Evolutionary conservation across 73 alveolate genomes (phyloP).

Genomic region (Blepharisma japonicum): DNA sequence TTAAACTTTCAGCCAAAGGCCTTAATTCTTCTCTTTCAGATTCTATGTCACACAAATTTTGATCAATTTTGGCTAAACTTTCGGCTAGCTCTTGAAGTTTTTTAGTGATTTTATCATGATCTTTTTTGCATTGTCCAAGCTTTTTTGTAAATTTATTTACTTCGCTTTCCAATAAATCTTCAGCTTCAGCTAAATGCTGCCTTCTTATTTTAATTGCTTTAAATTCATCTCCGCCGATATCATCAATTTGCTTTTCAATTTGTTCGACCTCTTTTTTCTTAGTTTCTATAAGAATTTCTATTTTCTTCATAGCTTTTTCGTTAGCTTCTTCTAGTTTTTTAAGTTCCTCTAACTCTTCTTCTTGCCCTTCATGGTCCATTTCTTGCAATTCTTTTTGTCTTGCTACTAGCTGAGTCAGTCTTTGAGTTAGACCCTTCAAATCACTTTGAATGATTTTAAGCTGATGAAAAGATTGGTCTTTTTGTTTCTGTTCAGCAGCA

Average conservation of each 20-base stretch:
- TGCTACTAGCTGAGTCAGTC: slow-evolving; percentile 53
- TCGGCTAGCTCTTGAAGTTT: slow-evolving; percentile 49
- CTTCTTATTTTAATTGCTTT: slow-evolving; percentile 35
- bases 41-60: not conserved
- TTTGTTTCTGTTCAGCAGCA: slow-evolving; percentile 43
- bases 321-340: not conserved
- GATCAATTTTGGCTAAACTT: not conserved
- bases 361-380: not conserved
- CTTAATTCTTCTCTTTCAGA: not conserved
- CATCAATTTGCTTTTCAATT: slow-evolving; percentile 48
- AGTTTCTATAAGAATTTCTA: slow-evolving; percentile 27
- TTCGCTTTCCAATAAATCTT: slow-evolving; percentile 38
- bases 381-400: slow-evolving; percentile 50
- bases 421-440: slow-evolving; percentile 38
- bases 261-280: slow-evolving; percentile 30
- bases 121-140: slow-evolving; percentile 35
- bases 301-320: slow-evolving; percentile 41
- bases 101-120: slow-evolving; percentile 30
- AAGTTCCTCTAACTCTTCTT: not conserved
- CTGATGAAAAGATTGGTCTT: slow-evolving; percentile 34
- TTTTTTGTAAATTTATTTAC: slow-evolving; percentile 29
- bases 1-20: not conserved
- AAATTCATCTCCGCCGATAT: slow-evolving; percentile 38
- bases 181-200: slow-evolving; percentile 31
- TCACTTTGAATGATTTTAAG: too few species aligned